Evolutionary conservation across 176 grass and related monocot genomes (phyloP).

Genomic region (Typha latifolia): DNA sequence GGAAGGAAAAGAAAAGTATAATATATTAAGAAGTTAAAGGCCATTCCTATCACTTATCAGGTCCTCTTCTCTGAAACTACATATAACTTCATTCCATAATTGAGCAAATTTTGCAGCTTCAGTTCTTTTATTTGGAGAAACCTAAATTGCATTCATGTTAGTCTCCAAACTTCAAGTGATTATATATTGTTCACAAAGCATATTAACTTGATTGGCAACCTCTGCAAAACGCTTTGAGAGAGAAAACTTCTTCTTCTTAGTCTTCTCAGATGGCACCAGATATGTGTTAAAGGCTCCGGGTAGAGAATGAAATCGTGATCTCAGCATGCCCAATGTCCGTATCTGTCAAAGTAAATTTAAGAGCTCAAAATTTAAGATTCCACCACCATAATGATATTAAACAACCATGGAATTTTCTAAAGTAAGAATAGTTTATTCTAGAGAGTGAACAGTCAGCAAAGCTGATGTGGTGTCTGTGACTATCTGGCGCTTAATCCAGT

Average conservation of each 20-base stretch:
- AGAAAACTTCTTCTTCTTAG: slow-evolving; percentile 54
- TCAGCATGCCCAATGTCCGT: slow-evolving; percentile 85
- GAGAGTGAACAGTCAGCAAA: no score
- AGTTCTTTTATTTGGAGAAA: slow-evolving; percentile 92
- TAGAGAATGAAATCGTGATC: slow-evolving; percentile 91
- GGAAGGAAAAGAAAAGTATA: neutral
- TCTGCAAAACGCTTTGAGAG: slow-evolving; percentile 81
- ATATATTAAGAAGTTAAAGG: slow-evolving; percentile 14
- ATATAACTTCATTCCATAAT: slow-evolving; percentile 96
- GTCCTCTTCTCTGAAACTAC: slow-evolving; percentile 90
- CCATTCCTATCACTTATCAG: slow-evolving; percentile 89
- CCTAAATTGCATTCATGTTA: slow-evolving; percentile 37
- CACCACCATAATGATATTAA: neutral
- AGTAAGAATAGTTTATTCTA: no score
- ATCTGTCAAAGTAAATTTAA: slow-evolving; percentile 40
- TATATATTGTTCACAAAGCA: neutral
- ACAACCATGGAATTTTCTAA: no score
- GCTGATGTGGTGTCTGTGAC: no score
- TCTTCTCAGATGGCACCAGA: slow-evolving; percentile 74
- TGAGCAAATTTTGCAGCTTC: slow-evolving; percentile 99
- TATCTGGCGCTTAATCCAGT: no score
- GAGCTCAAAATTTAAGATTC: slow-evolving; percentile 3
- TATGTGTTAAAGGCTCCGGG: slow-evolving; percentile 93
- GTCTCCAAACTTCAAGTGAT: slow-evolving; percentile 9
- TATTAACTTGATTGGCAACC: slow-evolving; percentile 37